Conservation (phyloP, 2,329 filamentous ascomycete species). For the Colletotrichum echinochloae region DNA sequence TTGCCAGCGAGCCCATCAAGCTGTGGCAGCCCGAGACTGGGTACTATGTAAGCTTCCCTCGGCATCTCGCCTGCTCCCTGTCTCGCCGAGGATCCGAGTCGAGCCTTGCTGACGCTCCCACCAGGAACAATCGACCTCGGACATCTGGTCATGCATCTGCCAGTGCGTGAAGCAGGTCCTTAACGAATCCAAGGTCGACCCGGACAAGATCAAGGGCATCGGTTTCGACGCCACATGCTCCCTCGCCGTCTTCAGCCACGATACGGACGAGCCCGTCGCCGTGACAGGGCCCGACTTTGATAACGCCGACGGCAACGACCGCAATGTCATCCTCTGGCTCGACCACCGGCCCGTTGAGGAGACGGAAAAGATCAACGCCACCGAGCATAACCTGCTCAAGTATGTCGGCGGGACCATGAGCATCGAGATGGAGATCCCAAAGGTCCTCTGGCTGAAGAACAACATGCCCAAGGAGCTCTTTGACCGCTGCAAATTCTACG, state of each 20-base stretch:
- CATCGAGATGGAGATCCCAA: slow-evolving; percentile 99
- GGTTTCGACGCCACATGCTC: slow-evolving; percentile 99
- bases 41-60: slow-evolving; percentile 70
- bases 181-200: slow-evolving; percentile 82
- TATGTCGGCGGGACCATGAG: slow-evolving; percentile 99
- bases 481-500: slow-evolving; percentile 95
- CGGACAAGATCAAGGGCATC: slow-evolving; percentile 83
- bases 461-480: slow-evolving; percentile 95
- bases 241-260: slow-evolving; percentile 87
- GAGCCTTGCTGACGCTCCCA: slow-evolving; percentile 20
- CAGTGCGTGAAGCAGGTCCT: slow-evolving; percentile 86
- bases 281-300: slow-evolving; percentile 87
- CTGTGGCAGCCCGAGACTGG: slow-evolving; percentile 83
- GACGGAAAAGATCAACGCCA: slow-evolving; percentile 93
- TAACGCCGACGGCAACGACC: slow-evolving; percentile 81
- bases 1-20: slow-evolving; percentile 81
- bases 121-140: slow-evolving; percentile 94
- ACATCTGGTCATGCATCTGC: slow-evolving; percentile 98
- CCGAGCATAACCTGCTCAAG: slow-evolving; percentile 89
- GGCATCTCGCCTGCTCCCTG: background rate
- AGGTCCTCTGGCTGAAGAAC: slow-evolving; percentile 98
- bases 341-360: slow-evolving; percentile 93
- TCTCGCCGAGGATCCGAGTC: too few relatives aligned
- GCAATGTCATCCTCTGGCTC: slow-evolving; percentile 97
- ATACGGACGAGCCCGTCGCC: slow-evolving; percentile 90